Percentiles rank a stretch among this genome's conserved stretches.
Conservation (phyloP, 2,329 filamentous ascomycete genomes). For the Fusarium subtropicale region DNA sequence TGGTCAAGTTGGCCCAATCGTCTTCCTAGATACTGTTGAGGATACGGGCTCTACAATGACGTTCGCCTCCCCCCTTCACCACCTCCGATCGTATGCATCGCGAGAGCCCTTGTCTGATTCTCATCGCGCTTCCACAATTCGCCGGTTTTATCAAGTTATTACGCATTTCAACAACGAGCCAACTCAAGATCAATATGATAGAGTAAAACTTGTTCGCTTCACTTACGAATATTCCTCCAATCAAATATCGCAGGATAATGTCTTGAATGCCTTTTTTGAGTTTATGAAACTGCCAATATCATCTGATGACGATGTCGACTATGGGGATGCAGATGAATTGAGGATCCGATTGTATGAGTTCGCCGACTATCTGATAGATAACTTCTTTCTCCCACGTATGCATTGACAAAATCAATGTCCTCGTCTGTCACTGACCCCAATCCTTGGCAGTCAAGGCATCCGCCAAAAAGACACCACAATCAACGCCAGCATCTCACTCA, state of each 20-base stretch:
- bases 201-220: background rate
- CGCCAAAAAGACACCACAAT: background rate
- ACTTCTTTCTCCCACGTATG: background rate
- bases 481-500: background rate
- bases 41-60: no score
- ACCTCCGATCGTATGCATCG: no score
- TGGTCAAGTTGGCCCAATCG: no score
- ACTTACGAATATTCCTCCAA: background rate
- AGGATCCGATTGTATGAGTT: no score
- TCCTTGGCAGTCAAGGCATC: background rate
- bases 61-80: background rate
- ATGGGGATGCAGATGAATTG: no score
- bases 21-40: no score
- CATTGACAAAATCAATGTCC: no score
- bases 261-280: background rate
- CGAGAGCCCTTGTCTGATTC: background rate
- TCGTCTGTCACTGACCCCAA: background rate
- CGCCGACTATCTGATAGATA: background rate
- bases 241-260: background rate
- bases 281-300: background rate
- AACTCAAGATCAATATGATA: background rate
- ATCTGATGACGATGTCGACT: no score
- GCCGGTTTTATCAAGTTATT: background rate
- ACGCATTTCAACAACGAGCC: background rate
- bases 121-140: background rate